Conservation (phyloP, 2,329 filamentous ascomycete genomes). For the Graphium sp. region DNA sequence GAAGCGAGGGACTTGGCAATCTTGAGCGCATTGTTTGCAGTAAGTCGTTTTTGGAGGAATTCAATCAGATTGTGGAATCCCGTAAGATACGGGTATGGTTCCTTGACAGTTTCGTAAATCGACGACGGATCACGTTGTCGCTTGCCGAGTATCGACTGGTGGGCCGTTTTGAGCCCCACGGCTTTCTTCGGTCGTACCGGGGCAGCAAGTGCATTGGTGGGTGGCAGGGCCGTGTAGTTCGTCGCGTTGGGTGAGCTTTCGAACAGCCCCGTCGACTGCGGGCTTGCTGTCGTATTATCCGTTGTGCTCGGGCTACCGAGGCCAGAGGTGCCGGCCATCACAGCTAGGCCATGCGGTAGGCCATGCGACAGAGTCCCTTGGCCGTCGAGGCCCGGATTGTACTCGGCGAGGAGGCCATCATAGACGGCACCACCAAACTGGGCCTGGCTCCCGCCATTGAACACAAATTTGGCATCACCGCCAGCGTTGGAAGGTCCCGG, state of each 20-base stretch:
- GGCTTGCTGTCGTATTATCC: constrained; percentile 45
- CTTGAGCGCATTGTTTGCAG: constrained; percentile 57
- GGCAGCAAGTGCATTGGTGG: neutral
- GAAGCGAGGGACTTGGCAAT: constrained; percentile 80
- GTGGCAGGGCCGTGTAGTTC: constrained; percentile 5
- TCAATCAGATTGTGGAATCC: constrained; percentile 81
- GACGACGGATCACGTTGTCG: constrained; percentile 57
- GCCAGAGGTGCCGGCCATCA: constrained; percentile 44
- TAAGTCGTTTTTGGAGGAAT: constrained; percentile 63
- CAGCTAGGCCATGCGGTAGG: constrained; percentile 47
- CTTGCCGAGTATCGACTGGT: constrained; percentile 36
- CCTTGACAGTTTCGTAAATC: constrained; percentile 78
- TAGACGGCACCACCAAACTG: constrained; percentile 18
- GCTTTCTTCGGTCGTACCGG: constrained; percentile 5
- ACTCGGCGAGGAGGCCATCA: constrained; percentile 32
- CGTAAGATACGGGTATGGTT: constrained; percentile 79
- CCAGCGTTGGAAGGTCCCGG: constrained; percentile 19
- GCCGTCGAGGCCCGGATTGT: constrained; percentile 27
- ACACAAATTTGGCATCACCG: constrained; percentile 9
- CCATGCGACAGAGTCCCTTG: constrained; percentile 45
- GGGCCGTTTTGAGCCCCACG: constrained; percentile 15
- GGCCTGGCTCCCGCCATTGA: constrained; percentile 1
- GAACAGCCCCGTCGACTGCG: constrained; percentile 34
- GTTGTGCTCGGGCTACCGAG: constrained; percentile 47
- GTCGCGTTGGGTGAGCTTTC: constrained; percentile 26